phyloP scores from a whole-genome alignment of 2,329 filamentous ascomycete genomes.

The Scytalidium sp. region DNA sequence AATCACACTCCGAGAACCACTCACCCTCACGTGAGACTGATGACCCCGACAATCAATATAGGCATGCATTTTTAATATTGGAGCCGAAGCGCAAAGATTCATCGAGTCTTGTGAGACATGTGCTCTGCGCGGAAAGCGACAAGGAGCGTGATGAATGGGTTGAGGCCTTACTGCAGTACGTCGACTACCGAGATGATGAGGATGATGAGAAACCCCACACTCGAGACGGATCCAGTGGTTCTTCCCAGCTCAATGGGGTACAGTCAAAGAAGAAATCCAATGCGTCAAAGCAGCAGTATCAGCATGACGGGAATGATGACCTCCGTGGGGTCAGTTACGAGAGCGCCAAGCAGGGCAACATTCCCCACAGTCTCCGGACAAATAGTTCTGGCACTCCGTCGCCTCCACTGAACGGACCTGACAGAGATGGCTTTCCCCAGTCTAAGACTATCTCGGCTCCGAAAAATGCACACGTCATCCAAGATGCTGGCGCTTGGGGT shows the following conservation, averaged over 20 bases:
- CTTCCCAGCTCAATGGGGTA: conserved; percentile 30
- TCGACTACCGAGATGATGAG: conserved; percentile 67
- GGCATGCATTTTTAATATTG: conserved; percentile 90
- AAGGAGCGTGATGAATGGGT: conserved; percentile 93
- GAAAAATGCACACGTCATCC: conserved; percentile 79
- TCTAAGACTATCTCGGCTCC: conserved; percentile 73
- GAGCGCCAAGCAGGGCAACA: conserved; percentile 29
- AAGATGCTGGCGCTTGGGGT: conserved; percentile 83
- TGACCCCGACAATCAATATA: conserved; percentile 88
- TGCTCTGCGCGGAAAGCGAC: conserved; percentile 94
- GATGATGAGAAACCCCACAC: conserved; percentile 42
- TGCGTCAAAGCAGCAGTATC: conserved; percentile 26
- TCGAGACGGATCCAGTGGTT: conserved; percentile 36
- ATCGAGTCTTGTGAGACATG: conserved; percentile 81
- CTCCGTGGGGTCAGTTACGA: conserved; percentile 34
- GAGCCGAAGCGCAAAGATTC: conserved; percentile 98
- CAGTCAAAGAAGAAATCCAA: conserved; percentile 42
- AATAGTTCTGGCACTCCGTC: conserved; percentile 27
- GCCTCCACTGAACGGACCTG: conserved; percentile 22
- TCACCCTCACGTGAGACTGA: conserved; percentile 64
- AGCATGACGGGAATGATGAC: conserved; percentile 34
- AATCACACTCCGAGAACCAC: conserved; percentile 53
- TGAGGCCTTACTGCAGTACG: conserved; percentile 82
- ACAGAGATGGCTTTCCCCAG: conserved; percentile 29
- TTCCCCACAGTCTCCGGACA: conserved; percentile 26